A percentile compares a stretch with the other conserved stretches of the same genome.
phyloP scores from a whole-genome alignment of 441 rosid species.

The Macaranga tanarius region DNA sequence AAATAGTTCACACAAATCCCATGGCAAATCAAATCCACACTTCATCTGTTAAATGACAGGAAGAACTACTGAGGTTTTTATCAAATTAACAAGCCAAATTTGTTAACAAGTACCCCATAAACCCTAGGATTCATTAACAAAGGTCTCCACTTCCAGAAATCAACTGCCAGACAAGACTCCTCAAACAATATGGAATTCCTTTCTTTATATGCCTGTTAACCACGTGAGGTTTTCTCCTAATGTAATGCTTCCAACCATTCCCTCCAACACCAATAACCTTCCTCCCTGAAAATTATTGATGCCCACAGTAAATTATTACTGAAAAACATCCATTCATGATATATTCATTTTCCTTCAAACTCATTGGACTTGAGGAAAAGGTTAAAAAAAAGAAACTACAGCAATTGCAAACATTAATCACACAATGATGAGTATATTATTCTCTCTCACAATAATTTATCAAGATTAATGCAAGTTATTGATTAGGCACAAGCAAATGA shows the following conservation, averaged over 20 bases:
- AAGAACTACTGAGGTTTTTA: neutral
- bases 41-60: slow-evolving; percentile 10
- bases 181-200: slow-evolving; percentile 95
- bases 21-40: slow-evolving; percentile 6
- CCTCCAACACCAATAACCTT: slow-evolving; percentile 98
- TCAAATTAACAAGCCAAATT: slow-evolving; percentile 7
- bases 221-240: slow-evolving; percentile 82
- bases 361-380: neutral
- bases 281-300: slow-evolving; percentile 53
- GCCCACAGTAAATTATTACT: slow-evolving; percentile 20
- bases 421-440: too few species aligned
- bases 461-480: neutral
- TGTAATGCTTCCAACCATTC: slow-evolving; percentile 96
- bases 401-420: neutral
- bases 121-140: slow-evolving; percentile 95
- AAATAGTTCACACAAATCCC: slow-evolving; percentile 12
- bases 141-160: slow-evolving; percentile 95
- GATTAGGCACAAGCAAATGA: neutral
- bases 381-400: neutral
- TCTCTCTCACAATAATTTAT: neutral
- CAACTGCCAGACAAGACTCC: slow-evolving; percentile 98
- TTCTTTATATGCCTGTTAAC: slow-evolving; percentile 84
- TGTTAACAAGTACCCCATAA: slow-evolving; percentile 55
- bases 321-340: slow-evolving; percentile 9
- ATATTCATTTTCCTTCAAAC: neutral